These are phyloP conservation scores for Aechmea fasciata DNA, from an alignment of 176 grass and related monocot species.

Conservation along the genomic window DNA sequence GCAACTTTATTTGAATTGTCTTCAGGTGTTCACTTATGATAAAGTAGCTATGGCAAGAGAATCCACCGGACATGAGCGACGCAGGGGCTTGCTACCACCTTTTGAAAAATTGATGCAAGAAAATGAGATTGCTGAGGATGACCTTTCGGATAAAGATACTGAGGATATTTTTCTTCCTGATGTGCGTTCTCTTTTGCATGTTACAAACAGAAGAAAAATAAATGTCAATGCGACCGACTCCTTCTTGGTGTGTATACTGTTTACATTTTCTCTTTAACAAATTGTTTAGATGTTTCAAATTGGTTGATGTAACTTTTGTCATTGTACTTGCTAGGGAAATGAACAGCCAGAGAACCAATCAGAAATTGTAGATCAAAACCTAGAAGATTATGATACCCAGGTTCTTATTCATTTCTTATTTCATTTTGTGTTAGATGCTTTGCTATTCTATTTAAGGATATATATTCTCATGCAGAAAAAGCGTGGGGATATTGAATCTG, in stretches of 20 bases:
- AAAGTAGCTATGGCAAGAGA: constrained; percentile 23
- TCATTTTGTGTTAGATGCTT: constrained; percentile 1
- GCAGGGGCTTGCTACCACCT: constrained; percentile 28
- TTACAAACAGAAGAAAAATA: constrained; percentile 72
- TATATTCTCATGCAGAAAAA: constrained; percentile 23
- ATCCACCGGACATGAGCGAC: constrained; percentile 5
- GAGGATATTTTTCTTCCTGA: constrained; percentile 52
- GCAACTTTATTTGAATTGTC: constrained; percentile 12
- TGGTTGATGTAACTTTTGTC: background rate
- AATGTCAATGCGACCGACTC: constrained; percentile 30
- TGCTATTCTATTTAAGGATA: constrained; percentile 12
- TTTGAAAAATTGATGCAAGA: constrained; percentile 65
- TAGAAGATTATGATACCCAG: background rate
- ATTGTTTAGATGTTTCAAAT: constrained; percentile 4
- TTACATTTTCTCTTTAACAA: background rate
- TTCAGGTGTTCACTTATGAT: constrained; percentile 29
- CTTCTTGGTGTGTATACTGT: background rate
- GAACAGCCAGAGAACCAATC: constrained; percentile 1
- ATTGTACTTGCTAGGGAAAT: constrained; percentile 11
- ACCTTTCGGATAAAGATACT: constrained; percentile 26
- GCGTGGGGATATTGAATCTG: constrained; percentile 25
- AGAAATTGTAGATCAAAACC: background rate
- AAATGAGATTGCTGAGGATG: constrained; percentile 11
- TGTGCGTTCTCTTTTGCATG: constrained; percentile 57
- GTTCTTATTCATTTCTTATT: constrained; percentile 13